Conservation (phyloP, 352 stramenopile genomes). For the Phytopythium vexans region DNA sequence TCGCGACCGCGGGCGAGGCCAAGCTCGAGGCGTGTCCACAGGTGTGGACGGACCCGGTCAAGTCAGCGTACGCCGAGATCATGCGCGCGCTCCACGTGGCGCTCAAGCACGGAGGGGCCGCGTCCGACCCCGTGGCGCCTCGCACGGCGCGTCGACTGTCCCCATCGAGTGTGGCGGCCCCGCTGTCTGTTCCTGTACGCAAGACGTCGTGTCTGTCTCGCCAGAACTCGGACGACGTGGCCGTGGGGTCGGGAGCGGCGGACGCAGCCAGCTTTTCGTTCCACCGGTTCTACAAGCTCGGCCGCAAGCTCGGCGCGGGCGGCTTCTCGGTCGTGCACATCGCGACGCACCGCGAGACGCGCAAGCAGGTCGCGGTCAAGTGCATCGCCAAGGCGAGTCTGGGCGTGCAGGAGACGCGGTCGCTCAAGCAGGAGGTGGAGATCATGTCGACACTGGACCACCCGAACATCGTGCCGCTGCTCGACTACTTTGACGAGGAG, state of each 20-base stretch:
- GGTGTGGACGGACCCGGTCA: constrained; percentile 73
- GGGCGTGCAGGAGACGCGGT: constrained; percentile 40
- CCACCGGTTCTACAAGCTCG: constrained; percentile 77
- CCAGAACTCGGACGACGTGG: constrained; percentile 38
- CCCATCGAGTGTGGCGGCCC: constrained; percentile 15
- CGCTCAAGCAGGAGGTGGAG: constrained; percentile 67
- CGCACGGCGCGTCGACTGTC: constrained; percentile 1
- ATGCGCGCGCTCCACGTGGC: constrained; percentile 72
- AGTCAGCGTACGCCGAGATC: constrained; percentile 68
- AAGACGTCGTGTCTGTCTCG: constrained; percentile 21
- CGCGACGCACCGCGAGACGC: constrained; percentile 64
- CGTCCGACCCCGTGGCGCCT: constrained; percentile 1
- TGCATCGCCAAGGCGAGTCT: constrained; percentile 66
- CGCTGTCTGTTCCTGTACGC: constrained; percentile 10
- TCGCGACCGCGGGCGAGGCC: constrained; percentile 63
- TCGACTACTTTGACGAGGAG: constrained; percentile 74
- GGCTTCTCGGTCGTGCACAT: constrained; percentile 89
- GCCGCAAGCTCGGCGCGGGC: constrained; percentile 80
- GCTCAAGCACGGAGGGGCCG: constrained; percentile 1
- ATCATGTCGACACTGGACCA: constrained; percentile 73
- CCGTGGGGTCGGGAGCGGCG: neutral
- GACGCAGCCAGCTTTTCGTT: constrained; percentile 39
- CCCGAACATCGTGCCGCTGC: constrained; percentile 66
- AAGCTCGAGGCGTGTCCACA: constrained; percentile 57
- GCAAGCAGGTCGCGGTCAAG: constrained; percentile 81